These are phyloP conservation scores for Erigeron canadensis DNA, from an alignment of 129 eudicot species.

Conservation along the genomic window DNA sequence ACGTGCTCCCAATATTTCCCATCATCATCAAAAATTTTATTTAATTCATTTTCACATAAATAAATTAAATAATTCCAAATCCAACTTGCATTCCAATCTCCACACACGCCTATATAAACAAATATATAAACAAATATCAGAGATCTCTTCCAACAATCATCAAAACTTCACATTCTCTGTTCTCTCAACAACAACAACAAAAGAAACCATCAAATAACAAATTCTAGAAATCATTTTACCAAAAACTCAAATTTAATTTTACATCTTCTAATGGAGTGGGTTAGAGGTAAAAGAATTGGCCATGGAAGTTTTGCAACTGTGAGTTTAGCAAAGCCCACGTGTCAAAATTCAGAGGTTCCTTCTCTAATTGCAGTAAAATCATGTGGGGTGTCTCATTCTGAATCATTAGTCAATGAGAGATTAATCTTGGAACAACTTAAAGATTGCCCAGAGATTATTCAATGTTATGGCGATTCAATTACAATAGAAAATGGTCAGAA, in stretches of 20 bases:
- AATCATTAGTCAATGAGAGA: constrained; percentile 53
- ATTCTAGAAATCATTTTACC: not conserved
- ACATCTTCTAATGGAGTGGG: constrained; percentile 60
- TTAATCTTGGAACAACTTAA: constrained; percentile 45
- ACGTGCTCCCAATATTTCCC: constrained; percentile 34
- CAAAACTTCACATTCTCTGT: constrained; percentile 33
- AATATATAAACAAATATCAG: constrained; percentile 16
- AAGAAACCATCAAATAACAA: not conserved
- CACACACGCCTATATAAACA: constrained; percentile 27
- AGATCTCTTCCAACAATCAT: constrained; percentile 12
- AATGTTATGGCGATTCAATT: constrained; percentile 49
- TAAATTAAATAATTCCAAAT: constrained; percentile 3
- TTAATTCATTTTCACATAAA: not conserved
- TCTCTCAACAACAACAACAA: not conserved
- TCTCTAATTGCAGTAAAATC: constrained; percentile 69
- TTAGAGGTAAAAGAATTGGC: constrained; percentile 63
- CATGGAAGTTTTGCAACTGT: constrained; percentile 85
- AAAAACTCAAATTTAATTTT: not conserved
- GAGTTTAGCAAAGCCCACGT: constrained; percentile 56
- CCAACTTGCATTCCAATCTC: constrained; percentile 30
- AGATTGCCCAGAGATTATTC: constrained; percentile 55
- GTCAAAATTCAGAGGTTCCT: constrained; percentile 19
- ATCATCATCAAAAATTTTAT: not conserved
- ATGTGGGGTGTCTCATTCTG: constrained; percentile 41
- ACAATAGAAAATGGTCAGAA: constrained; percentile 51